These are phyloP conservation scores for Coemansia sp. DNA, from an alignment of 192 early-diverging fungal genomes.

Conservation along the genomic window DNA sequence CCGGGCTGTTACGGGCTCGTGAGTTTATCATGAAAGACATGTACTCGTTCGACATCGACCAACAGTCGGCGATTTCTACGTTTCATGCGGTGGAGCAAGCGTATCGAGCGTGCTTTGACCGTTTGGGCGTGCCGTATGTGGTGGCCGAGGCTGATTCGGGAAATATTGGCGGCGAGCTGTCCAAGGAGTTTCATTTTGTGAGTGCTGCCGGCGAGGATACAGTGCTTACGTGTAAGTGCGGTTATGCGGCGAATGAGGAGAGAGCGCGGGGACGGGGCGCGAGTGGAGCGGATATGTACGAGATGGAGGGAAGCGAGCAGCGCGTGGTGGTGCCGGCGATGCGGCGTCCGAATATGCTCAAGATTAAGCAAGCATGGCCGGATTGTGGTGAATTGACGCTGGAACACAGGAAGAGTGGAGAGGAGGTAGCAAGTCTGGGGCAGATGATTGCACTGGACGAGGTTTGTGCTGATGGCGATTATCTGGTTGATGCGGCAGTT, in stretches of 20 bases:
- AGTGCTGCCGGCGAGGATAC: conserved; percentile 80
- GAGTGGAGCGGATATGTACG: conserved; percentile 7
- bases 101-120: conserved; percentile 72
- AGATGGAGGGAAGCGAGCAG: not conserved
- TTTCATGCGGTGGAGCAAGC: conserved; percentile 74
- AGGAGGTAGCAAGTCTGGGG: not conserved
- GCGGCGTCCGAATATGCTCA: conserved; percentile 30
- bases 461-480: not conserved
- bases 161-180: conserved; percentile 84
- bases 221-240: conserved; percentile 73
- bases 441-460: not conserved
- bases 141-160: conserved; percentile 91
- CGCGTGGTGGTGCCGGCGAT: conserved; percentile 17
- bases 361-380: conserved; percentile 30
- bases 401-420: too few species aligned
- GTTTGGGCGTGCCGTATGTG: conserved; percentile 77
- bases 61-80: conserved; percentile 67
- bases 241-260: conserved; percentile 86
- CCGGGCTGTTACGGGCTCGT: conserved; percentile 78
- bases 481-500: not conserved
- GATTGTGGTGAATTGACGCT: too few species aligned
- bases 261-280: conserved; percentile 47
- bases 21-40: conserved; percentile 98
- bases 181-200: conserved; percentile 88
- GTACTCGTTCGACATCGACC: conserved; percentile 80